These are phyloP conservation scores for Angomonas deanei DNA, from an alignment of 208 protist species.

Conservation along the genomic window DNA sequence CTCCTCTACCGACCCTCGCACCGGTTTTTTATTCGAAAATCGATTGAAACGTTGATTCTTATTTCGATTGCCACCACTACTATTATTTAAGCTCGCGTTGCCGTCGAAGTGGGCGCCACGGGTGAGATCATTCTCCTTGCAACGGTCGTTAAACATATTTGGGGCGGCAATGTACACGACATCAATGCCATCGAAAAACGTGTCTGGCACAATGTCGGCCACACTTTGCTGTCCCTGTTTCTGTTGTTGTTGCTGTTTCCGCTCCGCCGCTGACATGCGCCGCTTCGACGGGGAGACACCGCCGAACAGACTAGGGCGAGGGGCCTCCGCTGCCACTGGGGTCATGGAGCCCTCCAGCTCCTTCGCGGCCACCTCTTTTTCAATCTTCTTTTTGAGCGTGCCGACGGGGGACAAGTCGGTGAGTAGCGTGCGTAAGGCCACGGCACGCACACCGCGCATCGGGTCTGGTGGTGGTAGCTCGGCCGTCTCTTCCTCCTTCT, in stretches of 20 bases:
- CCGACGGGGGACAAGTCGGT: neutral
- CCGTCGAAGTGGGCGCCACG: too few relatives aligned
- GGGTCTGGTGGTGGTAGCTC: neutral
- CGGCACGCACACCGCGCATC: neutral
- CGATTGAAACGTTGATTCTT: conserved; percentile 1
- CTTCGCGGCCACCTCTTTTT: neutral
- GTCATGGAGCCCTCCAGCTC: neutral
- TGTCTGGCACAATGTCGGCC: neutral
- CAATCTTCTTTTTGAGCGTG: neutral
- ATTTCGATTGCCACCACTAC: neutral
- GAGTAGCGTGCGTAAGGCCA: conserved; percentile 8
- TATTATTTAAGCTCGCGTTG: too few relatives aligned
- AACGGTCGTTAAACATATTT: neutral
- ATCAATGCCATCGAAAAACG: conserved; percentile 18
- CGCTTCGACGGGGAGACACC: neutral
- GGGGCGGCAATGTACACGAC: conserved; percentile 30
- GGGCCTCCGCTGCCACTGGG: neutral
- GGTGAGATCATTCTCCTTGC: neutral
- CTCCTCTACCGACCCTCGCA: neutral
- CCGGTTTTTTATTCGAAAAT: neutral
- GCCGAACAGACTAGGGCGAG: neutral
- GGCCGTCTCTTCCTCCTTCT: neutral
- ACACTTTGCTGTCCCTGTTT: neutral
- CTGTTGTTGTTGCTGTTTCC: neutral
- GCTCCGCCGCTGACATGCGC: neutral